Evolutionary conservation across 139 green algal species (phyloP), one percentile per base, ranked within the genome.

Genomic region (Chlorella sp.): DNA sequence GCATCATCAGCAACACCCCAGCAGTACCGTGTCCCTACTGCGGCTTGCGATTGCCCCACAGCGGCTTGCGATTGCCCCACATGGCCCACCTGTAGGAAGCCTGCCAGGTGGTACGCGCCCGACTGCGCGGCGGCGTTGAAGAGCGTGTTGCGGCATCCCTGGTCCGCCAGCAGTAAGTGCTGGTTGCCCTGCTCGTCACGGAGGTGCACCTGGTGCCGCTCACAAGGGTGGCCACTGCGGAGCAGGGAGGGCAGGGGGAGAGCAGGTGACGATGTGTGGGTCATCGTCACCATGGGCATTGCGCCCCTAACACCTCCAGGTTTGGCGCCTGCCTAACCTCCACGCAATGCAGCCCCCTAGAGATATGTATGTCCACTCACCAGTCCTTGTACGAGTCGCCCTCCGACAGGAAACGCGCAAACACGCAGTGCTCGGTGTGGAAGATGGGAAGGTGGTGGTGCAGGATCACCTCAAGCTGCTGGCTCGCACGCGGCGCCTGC

Each of bases 401-500:
- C 31, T 74, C 49, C 27, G 82, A 91, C 24, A 97, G 80, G 79
- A 95, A 95, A 69, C 74, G 67, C 29, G 34, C 71, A 29, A 80
- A 80, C 22, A 71, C 74, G 30, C 92, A 95, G 84, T 94, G 89
- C 83, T 95, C 89, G 2, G 90, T 94, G 83, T 97, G 90, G 77
- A 97, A 95, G 77, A 95, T 91, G 68, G 92, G 89, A 31, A 97
- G 74, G 80, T 97, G 90, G 71, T 91, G 83, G 73, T 95, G 89
- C 35, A 92, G 32, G 10, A 97, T 80, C 1, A 81, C 80, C 80
- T 97, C 90, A 50, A 96, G 68, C 42, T 66, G 55, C n/a, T n/a
- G n/a, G n/a, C n/a, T n/a, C n/a, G n/a, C n/a, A n/a, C n/a, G n/a
- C n/a, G n/a, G n/a, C n/a, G n/a, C n/a, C n/a, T n/a, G n/a, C n/a